Percentiles rank a stretch among this genome's conserved stretches.
phyloP scores from a whole-genome alignment of 345 rosid species.

The Brassica incana region DNA sequence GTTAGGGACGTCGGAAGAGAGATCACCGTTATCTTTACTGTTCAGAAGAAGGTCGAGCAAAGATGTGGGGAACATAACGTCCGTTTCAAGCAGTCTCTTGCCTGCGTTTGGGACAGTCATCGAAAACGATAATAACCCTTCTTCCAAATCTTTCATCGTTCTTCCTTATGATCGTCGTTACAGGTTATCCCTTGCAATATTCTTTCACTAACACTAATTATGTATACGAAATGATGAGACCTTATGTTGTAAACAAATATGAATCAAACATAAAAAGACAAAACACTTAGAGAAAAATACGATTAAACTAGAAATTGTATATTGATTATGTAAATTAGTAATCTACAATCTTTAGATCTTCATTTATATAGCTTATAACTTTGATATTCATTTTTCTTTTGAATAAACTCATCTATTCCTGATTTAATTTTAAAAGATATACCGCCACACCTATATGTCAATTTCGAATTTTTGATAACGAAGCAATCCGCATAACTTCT shows the following conservation, averaged over 20 bases:
- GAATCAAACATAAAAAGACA: background rate
- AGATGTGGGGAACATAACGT: slow-evolving; percentile 58
- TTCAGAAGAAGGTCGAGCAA: slow-evolving; percentile 59
- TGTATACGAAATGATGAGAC: background rate
- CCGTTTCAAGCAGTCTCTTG: slow-evolving; percentile 79
- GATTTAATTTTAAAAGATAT: background rate
- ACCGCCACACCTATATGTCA: background rate
- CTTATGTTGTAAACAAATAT: background rate
- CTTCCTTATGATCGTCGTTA: slow-evolving; percentile 90
- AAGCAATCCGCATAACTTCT: background rate
- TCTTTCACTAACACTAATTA: background rate
- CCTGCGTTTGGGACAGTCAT: slow-evolving; percentile 86
- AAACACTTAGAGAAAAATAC: background rate
- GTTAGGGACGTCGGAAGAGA: slow-evolving; percentile 29
- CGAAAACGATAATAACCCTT: slow-evolving; percentile 45
- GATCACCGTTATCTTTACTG: slow-evolving; percentile 50
- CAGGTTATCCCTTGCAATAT: slow-evolving; percentile 50
- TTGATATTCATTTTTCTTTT: background rate
- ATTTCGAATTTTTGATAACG: background rate
- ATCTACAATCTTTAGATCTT: background rate
- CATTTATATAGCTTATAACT: background rate
- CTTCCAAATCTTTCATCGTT: slow-evolving; percentile 52
- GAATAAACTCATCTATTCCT: background rate
- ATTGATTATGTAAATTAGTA: background rate
- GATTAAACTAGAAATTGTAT: background rate